Base-by-base conservation (phyloP, 352 stramenopile genomes). In the Pelagophyceae sp. region DNA sequence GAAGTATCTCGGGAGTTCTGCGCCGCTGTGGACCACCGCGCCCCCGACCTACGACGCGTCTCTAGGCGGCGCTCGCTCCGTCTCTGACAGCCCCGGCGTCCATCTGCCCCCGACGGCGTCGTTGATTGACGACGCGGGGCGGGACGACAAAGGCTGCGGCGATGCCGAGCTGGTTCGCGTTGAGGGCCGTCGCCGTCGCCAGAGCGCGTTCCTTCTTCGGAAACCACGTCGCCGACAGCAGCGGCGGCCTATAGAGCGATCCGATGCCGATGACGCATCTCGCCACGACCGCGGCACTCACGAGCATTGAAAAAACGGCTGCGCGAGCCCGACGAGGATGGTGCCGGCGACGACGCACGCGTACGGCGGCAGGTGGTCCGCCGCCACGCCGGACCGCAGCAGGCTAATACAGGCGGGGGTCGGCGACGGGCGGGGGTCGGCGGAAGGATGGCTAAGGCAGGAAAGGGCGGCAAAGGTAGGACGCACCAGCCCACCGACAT, bases 401-500 rank as follows among this genome's bases (percentile, higher is more conserved):
- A n/a, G n/a, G n/a, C n/a, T n/a, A n/a, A n/a, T n/a, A n/a, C n/a
- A n/a, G n/a, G n/a, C n/a, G n/a, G n/a, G n/a, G n/a, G n/a, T n/a
- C n/a, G n/a, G n/a, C n/a, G n/a, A n/a, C n/a, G n/a, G n/a, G n/a
- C n/a, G n/a, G n/a, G n/a, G n/a, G n/a, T n/a, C n/a, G n/a, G n/a
- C n/a, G n/a, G n/a, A n/a, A n/a, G n/a, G n/a, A n/a, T n/a, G n/a
- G n/a, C n/a, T n/a, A n/a, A n/a, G n/a, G n/a, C n/a, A n/a, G n/a
- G n/a, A n/a, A n/a, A n/a, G n/a, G n/a, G n/a, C n/a, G n/a, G n/a
- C n/a, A n/a, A n/a, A n/a, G n/a, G n/a, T n/a, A n/a, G n/a, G n/a
- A n/a, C n/a, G n/a, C n/a, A n/a, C n/a, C 85, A 90, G 5, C 87
- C 87, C 0, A 83, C 17, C n/a, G 81, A 78, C 87, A 91, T 91